Percentiles rank a stretch among this genome's conserved stretches.
Evolutionary conservation across 192 early-diverging fungal species (phyloP).

Genomic region (Coemansia sp.): DNA sequence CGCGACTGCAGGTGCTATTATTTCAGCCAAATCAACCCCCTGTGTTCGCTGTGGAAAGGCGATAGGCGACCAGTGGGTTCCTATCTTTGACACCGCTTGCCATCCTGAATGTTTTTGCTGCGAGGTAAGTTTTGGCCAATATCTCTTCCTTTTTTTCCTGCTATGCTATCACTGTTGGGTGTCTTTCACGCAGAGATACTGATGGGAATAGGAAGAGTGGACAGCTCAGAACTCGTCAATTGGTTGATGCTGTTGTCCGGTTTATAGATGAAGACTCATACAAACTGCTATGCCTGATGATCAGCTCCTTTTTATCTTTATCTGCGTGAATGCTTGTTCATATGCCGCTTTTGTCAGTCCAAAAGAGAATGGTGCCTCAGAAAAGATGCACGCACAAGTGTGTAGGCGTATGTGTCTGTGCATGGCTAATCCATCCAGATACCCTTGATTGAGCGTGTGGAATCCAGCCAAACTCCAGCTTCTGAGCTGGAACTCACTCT

Average conservation of each 20-base stretch:
- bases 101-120: slow-evolving; percentile 97
- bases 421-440: background rate
- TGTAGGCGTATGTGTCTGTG: slow-evolving; percentile 1
- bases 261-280: no score
- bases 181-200: background rate
- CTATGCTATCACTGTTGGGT: background rate
- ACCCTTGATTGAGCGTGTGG: background rate
- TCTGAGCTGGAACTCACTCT: no score
- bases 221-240: no score
- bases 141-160: no score
- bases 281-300: no score
- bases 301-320: background rate
- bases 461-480: background rate
- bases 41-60: slow-evolving; percentile 70
- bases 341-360: background rate
- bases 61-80: slow-evolving; percentile 88
- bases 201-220: no score
- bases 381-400: slow-evolving; percentile 8
- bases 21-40: slow-evolving; percentile 24
- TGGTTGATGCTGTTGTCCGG: no score
- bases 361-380: background rate
- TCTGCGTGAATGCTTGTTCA: slow-evolving; percentile 5
- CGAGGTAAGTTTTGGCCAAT: slow-evolving; percentile 62
- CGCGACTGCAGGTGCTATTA: slow-evolving; percentile 22
- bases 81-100: slow-evolving; percentile 78